phyloP scores from a whole-genome alignment of 495 filamentous ascomycete species.

The Bryoglossum gracile region DNA sequence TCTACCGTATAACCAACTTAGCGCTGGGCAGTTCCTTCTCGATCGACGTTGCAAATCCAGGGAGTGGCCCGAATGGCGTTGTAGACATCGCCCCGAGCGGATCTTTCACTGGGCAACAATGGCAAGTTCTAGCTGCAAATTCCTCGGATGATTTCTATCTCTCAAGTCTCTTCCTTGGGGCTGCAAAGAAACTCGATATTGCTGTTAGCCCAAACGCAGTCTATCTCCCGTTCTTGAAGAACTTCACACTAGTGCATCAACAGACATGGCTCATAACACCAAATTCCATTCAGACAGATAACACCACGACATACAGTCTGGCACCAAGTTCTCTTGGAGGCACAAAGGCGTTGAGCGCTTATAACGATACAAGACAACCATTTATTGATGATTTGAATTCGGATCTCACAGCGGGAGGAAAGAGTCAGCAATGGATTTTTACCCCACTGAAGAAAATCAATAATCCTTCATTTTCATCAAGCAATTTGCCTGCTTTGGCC shows the following conservation, averaged over 20 bases:
- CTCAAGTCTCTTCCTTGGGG: neutral
- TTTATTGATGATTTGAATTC: neutral
- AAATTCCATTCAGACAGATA: too few relatives aligned
- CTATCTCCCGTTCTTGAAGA: neutral
- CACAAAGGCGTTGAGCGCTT: neutral
- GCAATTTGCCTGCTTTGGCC: neutral
- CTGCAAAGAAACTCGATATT: neutral
- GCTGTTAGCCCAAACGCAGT: neutral
- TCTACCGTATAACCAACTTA: neutral
- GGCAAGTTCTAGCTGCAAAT: neutral
- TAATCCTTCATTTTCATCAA: neutral
- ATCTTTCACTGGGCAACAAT: neutral
- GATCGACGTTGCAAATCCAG: neutral
- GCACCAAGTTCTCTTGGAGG: neutral
- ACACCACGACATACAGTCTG: neutral
- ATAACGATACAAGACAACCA: neutral
- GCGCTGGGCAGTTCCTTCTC: neutral
- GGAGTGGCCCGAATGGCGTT: neutral
- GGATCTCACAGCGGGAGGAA: too few relatives aligned
- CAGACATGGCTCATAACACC: neutral
- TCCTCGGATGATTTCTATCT: neutral
- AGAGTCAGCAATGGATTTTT: neutral
- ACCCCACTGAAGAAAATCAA: neutral
- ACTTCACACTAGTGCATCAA: neutral
- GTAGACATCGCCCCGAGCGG: neutral